Evolutionary conservation across 768 basidiomycete species (phyloP), one percentile per base, ranked within the genome.

Genomic region (Auriscalpium microsporum): DNA sequence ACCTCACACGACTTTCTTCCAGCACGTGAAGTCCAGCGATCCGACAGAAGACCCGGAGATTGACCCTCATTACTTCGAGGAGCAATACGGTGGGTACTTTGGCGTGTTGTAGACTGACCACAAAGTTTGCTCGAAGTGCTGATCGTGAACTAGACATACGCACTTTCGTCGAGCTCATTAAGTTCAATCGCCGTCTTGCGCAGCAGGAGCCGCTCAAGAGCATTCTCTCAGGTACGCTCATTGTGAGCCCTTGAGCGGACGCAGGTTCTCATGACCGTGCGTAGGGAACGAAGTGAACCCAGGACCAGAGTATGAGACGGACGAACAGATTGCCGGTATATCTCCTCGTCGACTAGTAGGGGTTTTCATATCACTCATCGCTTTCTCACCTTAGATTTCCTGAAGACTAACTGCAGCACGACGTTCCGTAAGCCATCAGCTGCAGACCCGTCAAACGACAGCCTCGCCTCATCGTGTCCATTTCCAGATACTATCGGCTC

Each of bases 51-150:
- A 23, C 16, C 62, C 62, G 5, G 56, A 13, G 21, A 50, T 63
- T 4, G 62, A 63, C 16, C 63, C 59, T 5, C 62, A 58, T 33
- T 60, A 56, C 38, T 57, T 64, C 28, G 63, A 61, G 46, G 55
- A 63, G 35, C 57, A 58, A 33, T 46, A 58, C 34, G 62, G 63
- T 61, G 14, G 37, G 52, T 13, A 33, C 14, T 34, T 23, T 28
- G 10, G 7, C 36, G 14, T 36, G 23, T 49, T 11, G 8, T 10
- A 19, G 19, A 4, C 8, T 3, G 28, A 2, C 36, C 11, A 11
- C 8, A 44, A 36, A 14, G 19, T n/a, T 40, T 8, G 13, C 10
- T 21, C 0, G 14, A 40, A 33, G 34, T 3, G 46, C 13, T 19
- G 11, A 19, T 28, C 13, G 1, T 45, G 9, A 11, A 9, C 3